Conservation (phyloP, 1,284 basidiomycete genomes). For the Microbotryum violaceum region DNA sequence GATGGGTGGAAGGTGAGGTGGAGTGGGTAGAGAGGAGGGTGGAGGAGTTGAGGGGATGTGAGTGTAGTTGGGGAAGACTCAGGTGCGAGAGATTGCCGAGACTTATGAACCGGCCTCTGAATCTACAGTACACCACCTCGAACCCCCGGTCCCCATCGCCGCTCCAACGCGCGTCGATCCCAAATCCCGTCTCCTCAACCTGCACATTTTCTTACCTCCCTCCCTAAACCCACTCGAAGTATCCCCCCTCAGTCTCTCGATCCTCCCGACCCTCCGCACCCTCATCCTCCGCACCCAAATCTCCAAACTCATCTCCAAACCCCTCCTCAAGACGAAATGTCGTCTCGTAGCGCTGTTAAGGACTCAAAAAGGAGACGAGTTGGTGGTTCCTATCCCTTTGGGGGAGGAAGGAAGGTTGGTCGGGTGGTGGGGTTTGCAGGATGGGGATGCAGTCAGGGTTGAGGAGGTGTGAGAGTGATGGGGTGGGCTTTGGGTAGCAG, state of each 20-base stretch:
- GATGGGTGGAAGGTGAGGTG: no score
- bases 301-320: background rate
- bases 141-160: no score
- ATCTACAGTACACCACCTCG: no score
- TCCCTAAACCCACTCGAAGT: background rate
- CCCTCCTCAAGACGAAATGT: constrained; percentile 21
- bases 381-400: constrained; percentile 16
- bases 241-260: constrained; percentile 1
- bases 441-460: constrained; percentile 18
- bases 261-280: constrained; percentile 21
- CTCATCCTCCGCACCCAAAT: constrained; percentile 24
- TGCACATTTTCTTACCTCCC: background rate
- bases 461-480: background rate
- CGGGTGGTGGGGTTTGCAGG: constrained; percentile 25
- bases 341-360: constrained; percentile 10
- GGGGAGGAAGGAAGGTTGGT: constrained; percentile 23
- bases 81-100: no score
- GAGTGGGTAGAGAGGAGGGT: background rate
- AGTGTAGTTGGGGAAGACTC: background rate
- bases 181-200: background rate
- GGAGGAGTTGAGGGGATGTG: constrained; percentile 1
- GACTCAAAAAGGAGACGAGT: background rate
- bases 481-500: no score
- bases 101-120: no score
- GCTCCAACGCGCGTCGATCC: no score